A percentile compares a stretch with the other conserved stretches of the same genome.
Conservation (phyloP, 2,329 filamentous ascomycete species). For the Aspergillus fijiensis region DNA sequence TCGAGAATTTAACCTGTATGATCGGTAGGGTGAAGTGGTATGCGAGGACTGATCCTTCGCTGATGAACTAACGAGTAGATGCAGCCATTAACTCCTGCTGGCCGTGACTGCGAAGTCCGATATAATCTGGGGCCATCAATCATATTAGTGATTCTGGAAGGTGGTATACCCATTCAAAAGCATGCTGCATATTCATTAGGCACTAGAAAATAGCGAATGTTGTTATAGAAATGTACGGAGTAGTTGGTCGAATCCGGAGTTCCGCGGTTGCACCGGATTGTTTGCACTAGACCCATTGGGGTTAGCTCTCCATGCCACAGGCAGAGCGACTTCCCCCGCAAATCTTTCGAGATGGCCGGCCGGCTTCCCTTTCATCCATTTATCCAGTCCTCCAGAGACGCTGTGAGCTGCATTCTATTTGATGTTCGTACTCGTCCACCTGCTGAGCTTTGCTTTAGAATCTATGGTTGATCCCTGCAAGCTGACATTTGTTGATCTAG, state of each 20-base stretch:
- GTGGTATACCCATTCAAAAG: not conserved
- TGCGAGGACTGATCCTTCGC: not conserved
- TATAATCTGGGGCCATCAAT: not conserved
- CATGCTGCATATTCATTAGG: not conserved
- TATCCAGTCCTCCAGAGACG: not conserved
- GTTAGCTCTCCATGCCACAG: not conserved
- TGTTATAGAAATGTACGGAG: not conserved
- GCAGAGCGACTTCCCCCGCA: not conserved
- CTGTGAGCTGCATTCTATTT: not conserved
- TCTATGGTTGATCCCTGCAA: not conserved
- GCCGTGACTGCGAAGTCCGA: not conserved
- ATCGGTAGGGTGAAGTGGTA: not conserved
- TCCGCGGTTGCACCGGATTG: no score
- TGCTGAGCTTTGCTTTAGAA: no score
- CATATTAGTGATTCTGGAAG: not conserved
- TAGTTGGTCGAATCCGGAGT: not conserved
- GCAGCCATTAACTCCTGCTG: not conserved
- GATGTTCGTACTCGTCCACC: not conserved
- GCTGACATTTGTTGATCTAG: not conserved
- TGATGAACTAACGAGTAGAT: not conserved
- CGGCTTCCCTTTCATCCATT: not conserved
- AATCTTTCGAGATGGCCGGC: slow-evolving; percentile 5
- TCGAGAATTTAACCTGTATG: not conserved
- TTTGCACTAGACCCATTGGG: slow-evolving; percentile 1
- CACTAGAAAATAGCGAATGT: not conserved